Evolutionary conservation across 2,329 filamentous ascomycete genomes (phyloP).

Genomic region (Boeremia exigua): DNA sequence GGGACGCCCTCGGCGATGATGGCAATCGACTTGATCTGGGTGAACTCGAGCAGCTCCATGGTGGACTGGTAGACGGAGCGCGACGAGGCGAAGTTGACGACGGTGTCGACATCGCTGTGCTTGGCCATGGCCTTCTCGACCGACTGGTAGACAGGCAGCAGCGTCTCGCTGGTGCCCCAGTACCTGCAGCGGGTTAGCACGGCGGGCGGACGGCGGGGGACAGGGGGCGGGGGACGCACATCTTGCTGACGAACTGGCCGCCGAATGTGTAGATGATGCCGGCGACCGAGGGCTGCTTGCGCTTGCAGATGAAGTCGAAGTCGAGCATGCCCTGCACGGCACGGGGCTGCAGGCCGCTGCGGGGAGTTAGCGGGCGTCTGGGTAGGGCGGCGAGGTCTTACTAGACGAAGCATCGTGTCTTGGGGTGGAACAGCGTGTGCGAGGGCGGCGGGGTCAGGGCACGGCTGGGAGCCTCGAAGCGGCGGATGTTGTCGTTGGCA

Average conservation of each 20-base stretch:
- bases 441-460: slow-evolving; percentile 85
- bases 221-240: slow-evolving; percentile 63
- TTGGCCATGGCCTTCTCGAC: slow-evolving; percentile 91
- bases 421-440: slow-evolving; percentile 96
- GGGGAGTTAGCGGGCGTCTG: slow-evolving; percentile 29
- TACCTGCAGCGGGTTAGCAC: slow-evolving; percentile 61
- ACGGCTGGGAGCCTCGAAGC: slow-evolving; percentile 91
- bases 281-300: slow-evolving; percentile 91
- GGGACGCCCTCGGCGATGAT: slow-evolving; percentile 99
- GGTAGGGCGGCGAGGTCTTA: slow-evolving; percentile 52
- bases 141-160: slow-evolving; percentile 97
- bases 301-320: slow-evolving; percentile 99
- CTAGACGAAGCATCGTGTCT: slow-evolving; percentile 99
- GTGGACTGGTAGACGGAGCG: slow-evolving; percentile 98
- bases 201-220: slow-evolving; percentile 6
- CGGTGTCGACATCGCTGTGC: slow-evolving; percentile 95
- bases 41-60: slow-evolving; percentile 96
- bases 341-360: slow-evolving; percentile 89
- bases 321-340: slow-evolving; percentile 74
- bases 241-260: slow-evolving; percentile 99
- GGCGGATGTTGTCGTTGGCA: slow-evolving; percentile 98
- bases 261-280: slow-evolving; percentile 99
- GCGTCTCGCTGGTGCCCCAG: slow-evolving; percentile 99
- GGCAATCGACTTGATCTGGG: slow-evolving; percentile 97
- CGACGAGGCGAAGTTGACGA: slow-evolving; percentile 99